Evolutionary conservation across 2,329 filamentous ascomycete species (phyloP).

Genomic region (Diaporthe eres): DNA sequence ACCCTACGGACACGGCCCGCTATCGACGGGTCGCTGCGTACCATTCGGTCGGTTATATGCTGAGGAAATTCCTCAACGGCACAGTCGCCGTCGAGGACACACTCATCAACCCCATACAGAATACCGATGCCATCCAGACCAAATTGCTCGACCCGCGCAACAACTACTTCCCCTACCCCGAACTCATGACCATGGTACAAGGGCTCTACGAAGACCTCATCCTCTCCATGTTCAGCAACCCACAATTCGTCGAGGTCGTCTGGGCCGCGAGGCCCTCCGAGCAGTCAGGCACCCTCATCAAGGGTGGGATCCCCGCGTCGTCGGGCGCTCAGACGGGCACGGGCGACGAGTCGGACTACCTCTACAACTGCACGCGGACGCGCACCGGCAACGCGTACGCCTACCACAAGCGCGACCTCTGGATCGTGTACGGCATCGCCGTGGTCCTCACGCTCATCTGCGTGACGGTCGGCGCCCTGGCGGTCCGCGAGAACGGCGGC

Average conservation of each 20-base stretch:
- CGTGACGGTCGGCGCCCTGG: constrained; percentile 52
- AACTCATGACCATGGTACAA: constrained; percentile 50
- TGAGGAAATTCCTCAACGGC: constrained; percentile 53
- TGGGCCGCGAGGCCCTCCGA: constrained; percentile 49
- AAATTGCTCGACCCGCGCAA: constrained; percentile 55
- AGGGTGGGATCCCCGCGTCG: constrained; percentile 31
- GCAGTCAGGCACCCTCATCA: constrained; percentile 46
- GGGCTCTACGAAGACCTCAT: constrained; percentile 50
- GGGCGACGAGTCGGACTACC: constrained; percentile 33
- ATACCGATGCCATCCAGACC: constrained; percentile 57
- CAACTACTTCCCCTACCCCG: constrained; percentile 50
- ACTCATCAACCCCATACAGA: constrained; percentile 47
- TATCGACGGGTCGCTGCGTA: constrained; percentile 54
- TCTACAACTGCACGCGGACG: constrained; percentile 51
- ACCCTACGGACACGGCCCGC: constrained; percentile 45
- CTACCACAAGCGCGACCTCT: constrained; percentile 52
- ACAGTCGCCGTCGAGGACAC: constrained; percentile 47
- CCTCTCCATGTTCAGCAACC: constrained; percentile 42
- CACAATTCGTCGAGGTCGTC: constrained; percentile 40
- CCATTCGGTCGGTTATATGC: constrained; percentile 52
- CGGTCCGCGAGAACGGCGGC: constrained; percentile 53
- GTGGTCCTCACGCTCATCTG: constrained; percentile 45
- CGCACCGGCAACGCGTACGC: constrained; percentile 52
- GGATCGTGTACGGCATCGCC: constrained; percentile 50
- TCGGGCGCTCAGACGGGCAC: constrained; percentile 14